phyloP scores from a whole-genome alignment of 805 yeast genomes.

The Candida rishiriensis region DNA sequence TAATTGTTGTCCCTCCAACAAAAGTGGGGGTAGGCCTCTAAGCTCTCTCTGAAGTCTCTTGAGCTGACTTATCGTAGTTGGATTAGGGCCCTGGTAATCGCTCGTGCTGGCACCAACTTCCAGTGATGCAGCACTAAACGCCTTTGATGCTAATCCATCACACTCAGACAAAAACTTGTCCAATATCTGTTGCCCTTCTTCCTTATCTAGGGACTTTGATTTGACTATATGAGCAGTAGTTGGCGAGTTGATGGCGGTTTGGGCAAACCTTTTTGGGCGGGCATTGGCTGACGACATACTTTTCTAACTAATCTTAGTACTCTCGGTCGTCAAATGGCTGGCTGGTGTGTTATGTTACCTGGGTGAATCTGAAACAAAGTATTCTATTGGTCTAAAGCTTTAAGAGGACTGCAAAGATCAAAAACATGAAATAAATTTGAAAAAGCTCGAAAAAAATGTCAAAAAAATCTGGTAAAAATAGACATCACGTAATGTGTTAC shows the following conservation, averaged over 20 bases:
- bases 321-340: background rate
- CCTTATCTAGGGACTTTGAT: slow-evolving; percentile 12
- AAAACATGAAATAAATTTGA: too few relatives aligned
- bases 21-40: slow-evolving; percentile 33
- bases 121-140: slow-evolving; percentile 6
- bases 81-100: slow-evolving; percentile 22
- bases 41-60: slow-evolving; percentile 35
- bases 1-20: slow-evolving; percentile 20
- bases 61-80: slow-evolving; percentile 28
- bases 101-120: slow-evolving; percentile 2
- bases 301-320: background rate
- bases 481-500: too few relatives aligned
- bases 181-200: slow-evolving; percentile 21
- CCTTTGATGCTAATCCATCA: slow-evolving; percentile 14
- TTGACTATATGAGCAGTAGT: slow-evolving; percentile 33
- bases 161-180: slow-evolving; percentile 12
- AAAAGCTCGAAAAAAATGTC: too few relatives aligned
- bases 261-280: slow-evolving; percentile 38
- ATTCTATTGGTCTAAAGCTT: background rate
- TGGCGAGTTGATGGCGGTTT: slow-evolving; percentile 46
- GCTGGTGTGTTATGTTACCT: background rate
- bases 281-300: slow-evolving; percentile 23
- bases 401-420: too few relatives aligned
- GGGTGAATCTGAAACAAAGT: too few relatives aligned
- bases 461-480: too few relatives aligned